These are phyloP conservation scores for Conoideocrella luteorostrata DNA, from an alignment of 2,329 filamentous ascomycete species.

Conservation along the genomic window DNA sequence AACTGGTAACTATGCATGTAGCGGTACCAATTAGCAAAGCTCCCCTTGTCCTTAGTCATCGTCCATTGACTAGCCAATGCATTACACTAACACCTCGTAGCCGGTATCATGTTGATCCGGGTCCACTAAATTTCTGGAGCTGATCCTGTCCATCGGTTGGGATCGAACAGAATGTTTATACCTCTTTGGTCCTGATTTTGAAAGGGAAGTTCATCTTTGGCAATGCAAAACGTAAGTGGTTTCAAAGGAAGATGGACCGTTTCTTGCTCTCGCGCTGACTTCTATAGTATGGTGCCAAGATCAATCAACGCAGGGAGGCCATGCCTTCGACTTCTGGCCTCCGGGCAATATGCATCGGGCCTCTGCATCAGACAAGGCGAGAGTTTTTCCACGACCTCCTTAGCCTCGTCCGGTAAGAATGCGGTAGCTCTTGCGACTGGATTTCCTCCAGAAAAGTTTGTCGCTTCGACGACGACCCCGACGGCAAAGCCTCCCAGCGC, in stretches of 20 bases:
- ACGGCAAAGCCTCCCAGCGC: slow-evolving; percentile 76
- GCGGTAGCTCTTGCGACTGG: neutral
- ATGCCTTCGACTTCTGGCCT: slow-evolving; percentile 15
- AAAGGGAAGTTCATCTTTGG: no score
- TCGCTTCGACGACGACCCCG: slow-evolving; percentile 48
- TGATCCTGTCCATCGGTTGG: no score
- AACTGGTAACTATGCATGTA: neutral
- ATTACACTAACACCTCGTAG: no score
- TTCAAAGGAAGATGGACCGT: neutral
- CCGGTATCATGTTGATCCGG: slow-evolving; percentile 1
- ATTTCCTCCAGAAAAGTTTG: slow-evolving; percentile 29
- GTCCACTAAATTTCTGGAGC: neutral
- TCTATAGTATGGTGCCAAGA: slow-evolving; percentile 16
- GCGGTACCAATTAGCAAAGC: no score
- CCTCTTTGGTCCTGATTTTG: no score
- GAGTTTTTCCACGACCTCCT: slow-evolving; percentile 20
- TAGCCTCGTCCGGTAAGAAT: neutral
- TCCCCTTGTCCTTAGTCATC: slow-evolving; percentile 5
- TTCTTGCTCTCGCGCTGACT: neutral
- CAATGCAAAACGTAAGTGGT: no score
- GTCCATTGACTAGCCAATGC: no score
- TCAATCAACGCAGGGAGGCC: slow-evolving; percentile 12
- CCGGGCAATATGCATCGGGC: neutral
- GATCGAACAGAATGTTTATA: no score
- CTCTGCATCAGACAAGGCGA: neutral